A percentile compares a stretch with the other conserved stretches of the same genome.
These are phyloP conservation scores for Chytriomyces sp. DNA, from an alignment of 192 early-diverging fungal genomes.

Conservation along the genomic window DNA sequence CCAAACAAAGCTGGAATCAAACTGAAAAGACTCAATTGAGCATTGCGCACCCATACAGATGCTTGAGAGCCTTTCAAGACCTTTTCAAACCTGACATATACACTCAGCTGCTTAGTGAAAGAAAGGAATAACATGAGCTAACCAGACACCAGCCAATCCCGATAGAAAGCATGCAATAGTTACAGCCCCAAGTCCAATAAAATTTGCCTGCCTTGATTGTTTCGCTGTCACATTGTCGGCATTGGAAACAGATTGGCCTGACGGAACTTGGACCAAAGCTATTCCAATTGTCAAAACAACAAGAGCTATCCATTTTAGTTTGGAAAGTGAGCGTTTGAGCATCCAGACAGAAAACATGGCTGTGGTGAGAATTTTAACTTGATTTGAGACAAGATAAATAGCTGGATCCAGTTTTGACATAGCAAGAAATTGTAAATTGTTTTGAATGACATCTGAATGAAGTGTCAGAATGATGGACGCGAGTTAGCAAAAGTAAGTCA, in stretches of 20 bases:
- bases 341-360: conserved; percentile 89
- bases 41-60: conserved; percentile 88
- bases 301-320: conserved; percentile 80
- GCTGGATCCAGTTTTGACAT: conserved; percentile 86
- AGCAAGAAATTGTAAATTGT: conserved; percentile 93
- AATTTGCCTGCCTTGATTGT: too few relatives aligned
- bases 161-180: conserved; percentile 83
- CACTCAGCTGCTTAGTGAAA: background rate
- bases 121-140: conserved; percentile 29
- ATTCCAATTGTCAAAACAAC: conserved; percentile 83
- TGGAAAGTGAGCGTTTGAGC: conserved; percentile 68
- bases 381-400: conserved; percentile 80
- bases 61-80: conserved; percentile 85
- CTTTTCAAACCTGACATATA: conserved; percentile 81
- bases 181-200: conserved; percentile 79
- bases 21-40: conserved; percentile 75
- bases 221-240: too few relatives aligned
- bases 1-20: conserved; percentile 78
- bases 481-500: background rate
- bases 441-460: conserved; percentile 94
- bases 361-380: conserved; percentile 95
- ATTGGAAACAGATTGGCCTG: conserved; percentile 20
- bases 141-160: conserved; percentile 95
- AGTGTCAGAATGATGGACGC: too few relatives aligned
- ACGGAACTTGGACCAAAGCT: conserved; percentile 80